Percentiles rank a stretch among this genome's conserved stretches.
These are phyloP conservation scores for Eucalyptus albens DNA, from an alignment of 345 rosid species.

Conservation along the genomic window DNA sequence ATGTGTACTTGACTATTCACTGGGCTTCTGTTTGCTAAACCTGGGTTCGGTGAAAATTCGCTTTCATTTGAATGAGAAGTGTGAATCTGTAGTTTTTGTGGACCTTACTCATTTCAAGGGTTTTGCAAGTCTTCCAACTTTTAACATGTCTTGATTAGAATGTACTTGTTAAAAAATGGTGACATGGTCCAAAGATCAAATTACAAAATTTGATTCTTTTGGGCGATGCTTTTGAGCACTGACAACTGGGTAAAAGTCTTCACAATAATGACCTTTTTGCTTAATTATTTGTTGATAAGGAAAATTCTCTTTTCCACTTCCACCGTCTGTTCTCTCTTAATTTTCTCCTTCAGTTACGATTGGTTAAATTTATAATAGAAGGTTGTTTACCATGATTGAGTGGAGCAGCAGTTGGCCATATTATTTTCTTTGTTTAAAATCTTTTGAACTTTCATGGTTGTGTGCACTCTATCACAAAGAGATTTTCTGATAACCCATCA, in stretches of 20 bases:
- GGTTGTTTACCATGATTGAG: neutral
- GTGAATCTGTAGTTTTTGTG: neutral
- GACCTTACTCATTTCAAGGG: neutral
- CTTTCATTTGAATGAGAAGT: neutral
- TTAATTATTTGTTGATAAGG: neutral
- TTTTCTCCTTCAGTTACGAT: neutral
- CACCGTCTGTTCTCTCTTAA: neutral
- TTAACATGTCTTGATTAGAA: neutral
- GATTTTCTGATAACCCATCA: neutral
- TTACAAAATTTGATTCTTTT: neutral
- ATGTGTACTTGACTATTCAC: neutral
- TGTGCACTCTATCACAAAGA: neutral
- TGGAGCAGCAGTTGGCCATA: neutral
- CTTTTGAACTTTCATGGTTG: neutral
- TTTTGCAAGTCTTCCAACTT: neutral
- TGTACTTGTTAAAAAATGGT: neutral
- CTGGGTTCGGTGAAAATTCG: accelerated
- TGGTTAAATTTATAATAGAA: neutral
- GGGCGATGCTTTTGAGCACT: neutral
- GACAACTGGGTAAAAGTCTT: neutral
- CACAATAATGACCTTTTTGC: neutral
- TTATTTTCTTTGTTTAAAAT: neutral
- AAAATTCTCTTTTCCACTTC: neutral
- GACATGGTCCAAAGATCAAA: neutral
- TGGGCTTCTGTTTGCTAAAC: neutral